Evolutionary conservation across 1,284 basidiomycete species (phyloP).

Genomic region (Exobasidium cylindrosporum): DNA sequence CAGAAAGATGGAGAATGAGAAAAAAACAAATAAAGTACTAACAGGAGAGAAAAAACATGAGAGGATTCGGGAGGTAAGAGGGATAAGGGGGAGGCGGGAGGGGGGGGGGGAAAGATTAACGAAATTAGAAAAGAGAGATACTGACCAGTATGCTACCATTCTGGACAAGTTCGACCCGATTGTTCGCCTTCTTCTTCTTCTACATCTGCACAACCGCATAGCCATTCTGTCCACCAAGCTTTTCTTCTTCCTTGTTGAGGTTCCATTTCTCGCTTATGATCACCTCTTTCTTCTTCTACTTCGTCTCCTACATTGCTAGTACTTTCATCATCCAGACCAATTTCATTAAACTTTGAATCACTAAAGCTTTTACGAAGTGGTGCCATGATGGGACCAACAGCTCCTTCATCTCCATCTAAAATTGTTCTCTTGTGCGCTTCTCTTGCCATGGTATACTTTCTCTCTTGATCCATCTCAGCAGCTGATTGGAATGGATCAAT

Average conservation of each 20-base stretch:
- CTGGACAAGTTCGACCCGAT: conserved; percentile 6
- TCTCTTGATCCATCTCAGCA: neutral
- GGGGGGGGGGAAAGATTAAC: neutral
- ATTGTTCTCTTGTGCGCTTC: neutral
- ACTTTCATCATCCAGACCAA: conserved; percentile 10
- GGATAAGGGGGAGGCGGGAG: too few species aligned
- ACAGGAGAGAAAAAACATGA: too few species aligned
- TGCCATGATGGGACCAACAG: neutral
- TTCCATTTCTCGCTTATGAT: neutral
- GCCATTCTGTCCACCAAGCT: conserved; percentile 13
- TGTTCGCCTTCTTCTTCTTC: conserved; percentile 7
- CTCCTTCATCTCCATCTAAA: neutral
- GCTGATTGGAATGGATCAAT: neutral
- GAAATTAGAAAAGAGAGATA: neutral
- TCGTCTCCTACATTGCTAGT: neutral
- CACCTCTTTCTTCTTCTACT: neutral
- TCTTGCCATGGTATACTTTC: neutral
- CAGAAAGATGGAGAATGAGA: too few species aligned
- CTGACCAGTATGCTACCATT: neutral
- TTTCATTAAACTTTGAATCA: conserved; percentile 11
- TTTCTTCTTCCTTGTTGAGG: neutral
- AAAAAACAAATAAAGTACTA: too few species aligned
- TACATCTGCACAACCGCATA: conserved; percentile 10
- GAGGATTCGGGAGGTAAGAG: too few species aligned
- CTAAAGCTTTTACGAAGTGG: conserved; percentile 5